Evolutionary conservation across 257 asterid genomes (phyloP), one percentile per base, ranked within the genome.

Genomic region (Anisodus acutangulus): DNA sequence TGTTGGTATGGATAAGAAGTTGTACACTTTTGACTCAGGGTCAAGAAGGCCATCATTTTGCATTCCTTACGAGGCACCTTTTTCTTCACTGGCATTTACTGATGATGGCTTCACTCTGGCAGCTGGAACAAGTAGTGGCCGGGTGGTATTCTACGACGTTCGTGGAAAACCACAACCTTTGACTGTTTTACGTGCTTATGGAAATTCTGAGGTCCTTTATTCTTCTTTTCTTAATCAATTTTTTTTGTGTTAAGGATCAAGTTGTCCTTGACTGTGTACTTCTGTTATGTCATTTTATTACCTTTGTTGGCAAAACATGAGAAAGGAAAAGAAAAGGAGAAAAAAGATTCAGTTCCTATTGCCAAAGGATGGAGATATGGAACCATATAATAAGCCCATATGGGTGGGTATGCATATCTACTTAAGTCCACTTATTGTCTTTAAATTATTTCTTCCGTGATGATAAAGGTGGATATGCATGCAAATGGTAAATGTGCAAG

Each of bases 91-190:
- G 81, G 92, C 98, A 78, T 92, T 93, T 89, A 91, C 94, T 79
- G 98, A 97, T 88, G 99, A 97, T 85, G 99, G 98, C 86, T 88
- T 93, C 85, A 91, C 92, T 87, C 91, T 95, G 88, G 98, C 98
- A 85, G 98, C 97, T 86, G 99, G 99, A 84, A 95, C 99, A 81
- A 97, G 97, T 90, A 91, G 90, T 86, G 98, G 99, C 45, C 95
- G 89, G 87, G 88, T 93, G 85, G 98, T 90, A 80, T 93, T 97
- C 86, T 97, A 97, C 85, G 99, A 97, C 58, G 83, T 93, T 86
- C 98, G 99, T 82, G 98, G 98, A 86, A 97, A 97, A 83, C 97
- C 98, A 82, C 98, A 93, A 83, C 98, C 98, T 81, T 89, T 93
- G 83, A 94, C 97, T 43, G 95, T 95, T 88, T 97, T 93, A 86